phyloP scores from a whole-genome alignment of 768 basidiomycete genomes.

The Rhizopogon vesiculosus region DNA sequence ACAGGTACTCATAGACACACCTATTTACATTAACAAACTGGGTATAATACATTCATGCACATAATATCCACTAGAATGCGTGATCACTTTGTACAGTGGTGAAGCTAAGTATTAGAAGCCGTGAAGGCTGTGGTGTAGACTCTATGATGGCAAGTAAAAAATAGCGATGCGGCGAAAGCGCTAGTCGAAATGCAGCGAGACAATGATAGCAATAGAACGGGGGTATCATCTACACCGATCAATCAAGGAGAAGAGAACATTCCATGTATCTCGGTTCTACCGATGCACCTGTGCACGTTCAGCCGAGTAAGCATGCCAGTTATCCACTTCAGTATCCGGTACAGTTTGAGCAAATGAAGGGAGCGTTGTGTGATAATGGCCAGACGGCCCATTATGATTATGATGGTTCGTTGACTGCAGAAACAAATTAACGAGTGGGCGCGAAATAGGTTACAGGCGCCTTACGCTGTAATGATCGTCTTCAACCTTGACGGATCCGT shows the following conservation, averaged over 20 bases:
- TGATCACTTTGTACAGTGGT: slow-evolving; percentile 29
- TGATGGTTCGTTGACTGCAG: slow-evolving; percentile 30
- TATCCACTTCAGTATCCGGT: slow-evolving; percentile 43
- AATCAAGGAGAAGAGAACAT: background rate
- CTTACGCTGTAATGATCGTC: slow-evolving; percentile 58
- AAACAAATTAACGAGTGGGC: background rate
- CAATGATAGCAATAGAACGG: slow-evolving; percentile 27
- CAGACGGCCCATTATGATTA: slow-evolving; percentile 28
- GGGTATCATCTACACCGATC: slow-evolving; percentile 29
- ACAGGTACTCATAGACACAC: slow-evolving; percentile 3
- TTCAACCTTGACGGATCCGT: slow-evolving; percentile 60
- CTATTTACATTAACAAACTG: slow-evolving; percentile 28
- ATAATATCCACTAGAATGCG: slow-evolving; percentile 31
- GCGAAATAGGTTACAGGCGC: slow-evolving; percentile 6
- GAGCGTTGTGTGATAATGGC: slow-evolving; percentile 38
- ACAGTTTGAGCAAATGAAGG: slow-evolving; percentile 44
- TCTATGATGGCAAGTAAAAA: slow-evolving; percentile 19
- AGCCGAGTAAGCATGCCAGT: slow-evolving; percentile 62
- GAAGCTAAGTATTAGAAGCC: slow-evolving; percentile 25
- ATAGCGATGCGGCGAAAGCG: slow-evolving; percentile 12
- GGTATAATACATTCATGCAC: slow-evolving; percentile 35
- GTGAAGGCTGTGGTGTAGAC: slow-evolving; percentile 21
- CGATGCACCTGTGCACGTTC: slow-evolving; percentile 61
- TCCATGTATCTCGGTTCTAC: slow-evolving; percentile 24
- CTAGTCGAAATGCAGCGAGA: slow-evolving; percentile 14